These are phyloP conservation scores for Venustampulla echinocandica DNA, from an alignment of 495 filamentous ascomycete genomes.

Conservation along the genomic window DNA sequence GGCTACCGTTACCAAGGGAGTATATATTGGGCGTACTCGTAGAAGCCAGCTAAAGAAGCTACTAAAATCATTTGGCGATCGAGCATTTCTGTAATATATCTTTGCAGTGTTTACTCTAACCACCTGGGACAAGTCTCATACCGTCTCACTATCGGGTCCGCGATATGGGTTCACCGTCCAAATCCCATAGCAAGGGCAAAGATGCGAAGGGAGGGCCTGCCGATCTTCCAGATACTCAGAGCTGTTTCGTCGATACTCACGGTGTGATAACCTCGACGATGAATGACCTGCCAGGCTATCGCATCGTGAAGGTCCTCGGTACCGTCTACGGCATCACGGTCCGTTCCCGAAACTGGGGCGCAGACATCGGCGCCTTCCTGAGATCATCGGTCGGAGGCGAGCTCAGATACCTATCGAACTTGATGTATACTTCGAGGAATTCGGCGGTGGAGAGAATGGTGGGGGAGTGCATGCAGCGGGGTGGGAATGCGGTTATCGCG, in stretches of 20 bases:
- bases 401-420: conserved; percentile 46
- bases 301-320: conserved; percentile 46
- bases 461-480: conserved; percentile 44
- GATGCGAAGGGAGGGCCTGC: background rate
- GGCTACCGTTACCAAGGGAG: too few species aligned
- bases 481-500: conserved; percentile 52
- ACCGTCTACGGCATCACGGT: conserved; percentile 52
- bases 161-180: too few species aligned
- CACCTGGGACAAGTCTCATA: too few species aligned
- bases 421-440: conserved; percentile 48
- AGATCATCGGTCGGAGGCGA: conserved; percentile 48
- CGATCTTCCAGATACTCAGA: conserved; percentile 4
- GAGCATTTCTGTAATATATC: too few species aligned
- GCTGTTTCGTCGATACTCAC: conserved; percentile 52
- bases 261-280: conserved; percentile 47
- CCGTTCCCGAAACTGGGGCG: conserved; percentile 45
- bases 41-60: too few species aligned
- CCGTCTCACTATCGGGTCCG: too few species aligned
- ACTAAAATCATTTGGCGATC: too few species aligned
- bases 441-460: conserved; percentile 46
- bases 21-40: too few species aligned
- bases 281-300: conserved; percentile 48
- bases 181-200: background rate
- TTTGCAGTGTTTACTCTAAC: too few species aligned
- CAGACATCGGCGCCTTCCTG: conserved; percentile 36